Base-by-base conservation (phyloP, 2,329 filamentous ascomycete genomes). In the Aspergillus candidus region DNA sequence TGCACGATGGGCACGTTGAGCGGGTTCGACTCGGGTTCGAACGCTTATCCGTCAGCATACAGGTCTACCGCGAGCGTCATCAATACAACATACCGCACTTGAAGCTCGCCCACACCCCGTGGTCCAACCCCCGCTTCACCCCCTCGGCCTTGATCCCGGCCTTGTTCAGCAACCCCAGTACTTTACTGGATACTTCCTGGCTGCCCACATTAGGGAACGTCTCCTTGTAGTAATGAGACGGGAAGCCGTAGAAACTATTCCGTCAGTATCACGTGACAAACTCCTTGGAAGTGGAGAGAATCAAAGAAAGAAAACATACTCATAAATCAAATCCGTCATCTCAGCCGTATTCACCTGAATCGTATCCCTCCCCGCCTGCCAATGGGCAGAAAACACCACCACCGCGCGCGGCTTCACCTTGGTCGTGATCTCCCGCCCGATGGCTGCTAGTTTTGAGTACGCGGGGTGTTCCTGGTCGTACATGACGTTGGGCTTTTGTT, bases 381-480 rank as follows among this genome's bases (percentile, higher is more conserved):
- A 89, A 63, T 90, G 85, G 1, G 84, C 86, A 1, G 84, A 88
- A 60, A 90, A 83, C 18, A 88, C 82, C 1, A 89, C 79, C 12
- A 89, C 75, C 2, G 84, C 86, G 49, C 78, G 82, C 2, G 85
- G 85, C 55, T 82, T 83, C 35, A 88, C 78, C 49, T 79, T 77
- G 22, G 76, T 70, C 0, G 83, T 87, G 59, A 89, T 87, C 56
- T 88, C 84, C 6, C 64, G 72, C 34, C 85, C 85, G 41, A 88
- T 81, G 17, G 72, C 62, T 53, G 82, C 76, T 4, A 89, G 76
- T 43, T 83, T 70, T 4, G 71, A 60, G 55, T 84, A 86, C 8
- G 79, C 85, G 1, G 83, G 81, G 58, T 89, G 85, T 1, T 78
- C 61, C 4, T 71, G 77, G n/a, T 86, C 73, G 57, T 83, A 84